Evolutionary conservation across 176 grass and related monocot genomes (phyloP).

Genomic region (Musa troglodytarum): DNA sequence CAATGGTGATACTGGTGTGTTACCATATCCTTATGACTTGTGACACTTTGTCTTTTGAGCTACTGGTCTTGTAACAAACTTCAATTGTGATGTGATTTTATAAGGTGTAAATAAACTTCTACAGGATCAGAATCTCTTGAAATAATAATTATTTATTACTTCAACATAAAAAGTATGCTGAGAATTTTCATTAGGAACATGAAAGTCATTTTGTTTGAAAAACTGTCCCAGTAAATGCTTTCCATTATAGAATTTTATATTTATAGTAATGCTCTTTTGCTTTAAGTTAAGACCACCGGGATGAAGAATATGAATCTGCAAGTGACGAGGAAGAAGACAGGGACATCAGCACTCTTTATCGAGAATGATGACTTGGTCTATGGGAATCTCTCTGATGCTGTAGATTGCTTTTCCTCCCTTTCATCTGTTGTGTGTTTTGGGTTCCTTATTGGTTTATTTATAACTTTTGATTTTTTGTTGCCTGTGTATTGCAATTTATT

Average conservation of each 20-base stretch:
- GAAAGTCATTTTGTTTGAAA: too few relatives aligned
- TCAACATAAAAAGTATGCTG: too few relatives aligned
- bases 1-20: background rate
- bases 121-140: too few relatives aligned
- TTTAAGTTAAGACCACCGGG: background rate
- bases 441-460: background rate
- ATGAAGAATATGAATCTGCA: background rate
- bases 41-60: background rate
- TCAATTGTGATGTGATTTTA: too few relatives aligned
- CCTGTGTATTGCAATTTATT: too few relatives aligned
- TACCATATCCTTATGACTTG: too few relatives aligned
- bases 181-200: too few relatives aligned
- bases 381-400: background rate
- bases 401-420: too few relatives aligned
- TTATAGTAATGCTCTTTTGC: background rate
- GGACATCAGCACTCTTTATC: background rate
- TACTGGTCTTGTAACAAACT: too few relatives aligned
- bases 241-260: background rate
- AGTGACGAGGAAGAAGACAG: slow-evolving; percentile 1
- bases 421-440: background rate
- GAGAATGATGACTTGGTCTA: background rate
- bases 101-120: too few relatives aligned
- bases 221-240: too few relatives aligned
- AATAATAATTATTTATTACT: too few relatives aligned
- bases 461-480: background rate